Percentiles rank a stretch among this genome's conserved stretches.
Evolutionary conservation across 2,329 filamentous ascomycete species (phyloP).

Genomic region (Apiospora rasikravindrae): DNA sequence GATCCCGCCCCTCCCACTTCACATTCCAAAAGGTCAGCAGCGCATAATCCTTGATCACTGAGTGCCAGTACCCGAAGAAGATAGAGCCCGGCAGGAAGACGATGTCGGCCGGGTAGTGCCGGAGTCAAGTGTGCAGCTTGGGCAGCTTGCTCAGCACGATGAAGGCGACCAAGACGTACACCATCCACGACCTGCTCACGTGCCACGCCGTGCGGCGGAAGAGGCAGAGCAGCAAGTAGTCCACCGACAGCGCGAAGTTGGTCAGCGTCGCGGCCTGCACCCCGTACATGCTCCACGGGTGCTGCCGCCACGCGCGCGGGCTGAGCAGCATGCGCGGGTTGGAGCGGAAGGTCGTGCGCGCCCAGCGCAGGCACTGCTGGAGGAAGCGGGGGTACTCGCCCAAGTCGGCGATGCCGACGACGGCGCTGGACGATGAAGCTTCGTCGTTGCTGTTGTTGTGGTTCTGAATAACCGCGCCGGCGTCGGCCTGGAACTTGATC

Average conservation of each 20-base stretch:
- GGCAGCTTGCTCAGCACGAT: conserved; percentile 61
- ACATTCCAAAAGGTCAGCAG: conserved; percentile 56
- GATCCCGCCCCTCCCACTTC: conserved; percentile 47
- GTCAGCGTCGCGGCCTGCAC: conserved; percentile 59
- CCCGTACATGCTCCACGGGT: conserved; percentile 61
- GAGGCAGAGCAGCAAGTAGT: conserved; percentile 47
- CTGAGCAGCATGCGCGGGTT: conserved; percentile 55
- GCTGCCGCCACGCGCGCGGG: conserved; percentile 42
- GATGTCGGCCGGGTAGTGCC: conserved; percentile 56
- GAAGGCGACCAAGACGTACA: conserved; percentile 42
- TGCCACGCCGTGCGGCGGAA: conserved; percentile 24
- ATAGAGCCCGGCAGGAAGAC: conserved; percentile 54
- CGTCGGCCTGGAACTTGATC: conserved; percentile 57
- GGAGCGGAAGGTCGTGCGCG: conserved; percentile 61
- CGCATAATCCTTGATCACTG: conserved; percentile 61
- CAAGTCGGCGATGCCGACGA: conserved; percentile 41
- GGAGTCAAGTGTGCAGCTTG: conserved; percentile 61
- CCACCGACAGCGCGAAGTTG: conserved; percentile 59
- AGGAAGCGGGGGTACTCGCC: conserved; percentile 56
- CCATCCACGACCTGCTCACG: background rate
- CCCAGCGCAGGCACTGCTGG: conserved; percentile 61
- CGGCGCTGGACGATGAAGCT: background rate
- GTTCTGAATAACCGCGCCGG: background rate
- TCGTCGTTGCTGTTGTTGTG: background rate
- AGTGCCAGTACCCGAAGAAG: conserved; percentile 62